Percentiles rank a stretch among this genome's conserved stretches.
Conservation (phyloP, 2,329 filamentous ascomycete species). For the Colletotrichum trifolii region DNA sequence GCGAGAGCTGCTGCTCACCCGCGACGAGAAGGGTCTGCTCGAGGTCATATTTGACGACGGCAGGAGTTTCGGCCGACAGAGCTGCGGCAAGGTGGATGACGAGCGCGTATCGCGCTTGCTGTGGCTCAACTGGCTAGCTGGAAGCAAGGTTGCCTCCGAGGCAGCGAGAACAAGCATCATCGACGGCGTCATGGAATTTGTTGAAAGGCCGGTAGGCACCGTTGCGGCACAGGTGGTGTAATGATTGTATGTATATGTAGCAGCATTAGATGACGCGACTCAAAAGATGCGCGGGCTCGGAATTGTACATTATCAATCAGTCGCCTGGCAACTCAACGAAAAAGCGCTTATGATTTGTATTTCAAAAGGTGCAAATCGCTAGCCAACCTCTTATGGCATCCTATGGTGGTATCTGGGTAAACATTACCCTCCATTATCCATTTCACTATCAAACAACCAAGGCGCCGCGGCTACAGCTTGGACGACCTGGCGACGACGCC, state of each 20-base stretch:
- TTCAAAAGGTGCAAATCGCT: not conserved
- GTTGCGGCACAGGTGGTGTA: constrained; percentile 80
- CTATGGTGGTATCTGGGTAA: constrained; percentile 19
- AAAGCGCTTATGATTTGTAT: no score
- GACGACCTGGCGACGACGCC: constrained; percentile 6
- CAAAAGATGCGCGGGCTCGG: not conserved
- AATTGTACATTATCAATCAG: no score
- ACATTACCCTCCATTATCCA: not conserved
- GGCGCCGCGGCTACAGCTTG: constrained; percentile 18
- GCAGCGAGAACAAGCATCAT: constrained; percentile 83
- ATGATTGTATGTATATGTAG: constrained; percentile 38
- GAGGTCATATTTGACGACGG: constrained; percentile 74
- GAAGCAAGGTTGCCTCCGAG: constrained; percentile 88
- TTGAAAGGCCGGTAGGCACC: constrained; percentile 87
- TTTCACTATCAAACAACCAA: constrained; percentile 1
- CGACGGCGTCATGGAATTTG: constrained; percentile 87
- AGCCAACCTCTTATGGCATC: constrained; percentile 1
- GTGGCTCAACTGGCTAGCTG: constrained; percentile 91
- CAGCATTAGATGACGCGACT: constrained; percentile 23
- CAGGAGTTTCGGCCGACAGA: constrained; percentile 56
- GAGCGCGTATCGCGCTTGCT: constrained; percentile 83
- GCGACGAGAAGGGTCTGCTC: constrained; percentile 74
- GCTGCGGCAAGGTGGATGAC: constrained; percentile 79
- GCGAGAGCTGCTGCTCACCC: constrained; percentile 78
- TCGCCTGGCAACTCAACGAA: no score